Percentiles rank a stretch among this genome's conserved stretches.
Conservation (phyloP, 2,329 filamentous ascomycete species). For the Emydomyces testavorans region DNA sequence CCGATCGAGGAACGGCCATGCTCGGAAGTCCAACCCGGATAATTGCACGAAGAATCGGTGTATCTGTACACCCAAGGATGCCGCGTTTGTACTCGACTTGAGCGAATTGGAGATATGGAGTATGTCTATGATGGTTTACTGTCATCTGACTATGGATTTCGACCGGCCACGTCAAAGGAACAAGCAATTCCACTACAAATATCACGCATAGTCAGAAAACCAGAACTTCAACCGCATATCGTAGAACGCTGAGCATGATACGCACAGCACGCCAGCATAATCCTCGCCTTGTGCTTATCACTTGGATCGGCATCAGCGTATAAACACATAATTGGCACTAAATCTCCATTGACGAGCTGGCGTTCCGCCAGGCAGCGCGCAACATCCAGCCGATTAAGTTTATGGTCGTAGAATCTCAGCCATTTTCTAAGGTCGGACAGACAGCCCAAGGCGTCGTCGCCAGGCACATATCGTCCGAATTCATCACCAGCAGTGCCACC, state of each 20-base stretch:
- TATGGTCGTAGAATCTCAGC: slow-evolving; percentile 89
- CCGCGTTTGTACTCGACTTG: slow-evolving; percentile 84
- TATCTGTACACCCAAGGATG: slow-evolving; percentile 70
- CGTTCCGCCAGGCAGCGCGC: slow-evolving; percentile 84
- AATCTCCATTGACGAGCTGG: slow-evolving; percentile 79
- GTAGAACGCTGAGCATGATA: background rate
- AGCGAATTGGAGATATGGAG: slow-evolving; percentile 75
- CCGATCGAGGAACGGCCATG: slow-evolving; percentile 65
- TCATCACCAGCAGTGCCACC: slow-evolving; percentile 71
- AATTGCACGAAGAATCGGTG: slow-evolving; percentile 65
- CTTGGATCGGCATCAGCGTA: slow-evolving; percentile 65
- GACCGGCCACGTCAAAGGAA: slow-evolving; percentile 88
- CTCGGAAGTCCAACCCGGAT: slow-evolving; percentile 73
- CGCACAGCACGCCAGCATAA: slow-evolving; percentile 65
- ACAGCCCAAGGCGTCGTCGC: slow-evolving; percentile 84
- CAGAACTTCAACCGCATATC: background rate
- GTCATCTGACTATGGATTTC: slow-evolving; percentile 75
- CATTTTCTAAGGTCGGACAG: slow-evolving; percentile 89
- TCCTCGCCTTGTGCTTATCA: slow-evolving; percentile 63
- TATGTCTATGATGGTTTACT: slow-evolving; percentile 81
- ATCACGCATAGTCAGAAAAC: background rate
- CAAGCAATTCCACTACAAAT: slow-evolving; percentile 62
- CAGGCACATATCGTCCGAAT: slow-evolving; percentile 72
- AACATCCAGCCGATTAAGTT: slow-evolving; percentile 86
- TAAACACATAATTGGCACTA: slow-evolving; percentile 74